Conservation (phyloP, 1,284 basidiomycete genomes). For the Lentinus polychrous region DNA sequence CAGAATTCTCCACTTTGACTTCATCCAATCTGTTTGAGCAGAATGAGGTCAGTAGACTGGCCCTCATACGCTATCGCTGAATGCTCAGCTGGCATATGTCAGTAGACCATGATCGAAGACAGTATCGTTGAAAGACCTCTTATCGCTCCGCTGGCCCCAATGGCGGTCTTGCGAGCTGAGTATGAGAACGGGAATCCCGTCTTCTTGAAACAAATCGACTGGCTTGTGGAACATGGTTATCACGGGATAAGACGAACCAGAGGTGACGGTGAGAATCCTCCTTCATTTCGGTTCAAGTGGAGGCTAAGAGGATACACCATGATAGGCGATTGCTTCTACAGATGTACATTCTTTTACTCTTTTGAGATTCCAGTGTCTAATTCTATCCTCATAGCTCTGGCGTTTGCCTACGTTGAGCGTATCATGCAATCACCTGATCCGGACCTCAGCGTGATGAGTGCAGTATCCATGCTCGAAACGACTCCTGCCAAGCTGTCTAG, state of each 20-base stretch:
- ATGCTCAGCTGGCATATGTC: not conserved
- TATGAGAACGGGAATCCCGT: conserved; percentile 52
- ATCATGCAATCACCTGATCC: conserved; percentile 38
- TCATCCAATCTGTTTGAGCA: not conserved
- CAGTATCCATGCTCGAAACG: conserved; percentile 46
- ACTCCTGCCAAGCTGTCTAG: conserved; percentile 47
- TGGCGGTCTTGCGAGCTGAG: conserved; percentile 50
- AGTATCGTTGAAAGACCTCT: conserved; percentile 43
- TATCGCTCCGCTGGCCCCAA: conserved; percentile 41
- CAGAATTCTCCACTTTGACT: conserved; percentile 1
- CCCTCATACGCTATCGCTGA: not conserved
- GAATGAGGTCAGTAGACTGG: not conserved
- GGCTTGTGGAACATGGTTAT: conserved; percentile 50
- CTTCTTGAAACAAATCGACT: conserved; percentile 67
- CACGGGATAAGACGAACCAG: conserved; percentile 57
- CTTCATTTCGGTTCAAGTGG: not conserved
- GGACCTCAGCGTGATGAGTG: conserved; percentile 40
- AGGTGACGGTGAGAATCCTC: conserved; percentile 34
- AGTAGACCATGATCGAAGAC: conserved; percentile 42
- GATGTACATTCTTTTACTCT: conserved; percentile 32
- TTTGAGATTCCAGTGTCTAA: not conserved
- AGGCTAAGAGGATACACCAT: not conserved
- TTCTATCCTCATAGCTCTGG: conserved; percentile 36
- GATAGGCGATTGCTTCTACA: conserved; percentile 55
- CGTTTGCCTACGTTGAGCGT: conserved; percentile 47